These are phyloP conservation scores for Penicillium rolfsii DNA, from an alignment of 2,329 filamentous ascomycete genomes.

Conservation along the genomic window DNA sequence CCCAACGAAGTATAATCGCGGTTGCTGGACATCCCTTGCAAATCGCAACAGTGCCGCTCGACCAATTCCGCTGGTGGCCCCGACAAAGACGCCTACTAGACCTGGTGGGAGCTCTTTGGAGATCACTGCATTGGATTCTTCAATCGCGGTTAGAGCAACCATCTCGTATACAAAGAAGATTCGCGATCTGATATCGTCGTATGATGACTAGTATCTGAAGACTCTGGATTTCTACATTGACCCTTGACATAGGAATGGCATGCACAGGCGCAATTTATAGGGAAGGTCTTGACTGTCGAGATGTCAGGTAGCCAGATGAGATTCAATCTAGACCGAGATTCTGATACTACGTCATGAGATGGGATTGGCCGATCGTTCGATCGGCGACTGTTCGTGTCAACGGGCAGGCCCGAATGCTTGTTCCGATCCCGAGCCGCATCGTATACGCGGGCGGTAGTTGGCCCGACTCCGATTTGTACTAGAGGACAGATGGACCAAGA, in stretches of 20 bases:
- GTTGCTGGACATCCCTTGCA: slow-evolving; percentile 44
- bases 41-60: slow-evolving; percentile 54
- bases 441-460: background rate
- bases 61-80: slow-evolving; percentile 61
- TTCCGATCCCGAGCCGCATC: background rate
- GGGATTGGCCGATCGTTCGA: background rate
- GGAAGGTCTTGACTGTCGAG: background rate
- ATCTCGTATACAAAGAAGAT: background rate
- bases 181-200: background rate
- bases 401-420: background rate
- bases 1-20: slow-evolving; percentile 58
- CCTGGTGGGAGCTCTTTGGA: background rate
- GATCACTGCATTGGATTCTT: background rate
- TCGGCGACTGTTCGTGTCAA: background rate
- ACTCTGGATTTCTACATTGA: background rate
- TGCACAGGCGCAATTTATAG: too few species aligned
- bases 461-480: background rate
- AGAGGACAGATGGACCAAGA: too few species aligned
- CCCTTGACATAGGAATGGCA: background rate
- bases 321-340: background rate
- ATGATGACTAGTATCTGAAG: background rate
- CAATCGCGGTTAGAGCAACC: background rate
- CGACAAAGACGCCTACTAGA: slow-evolving; percentile 54
- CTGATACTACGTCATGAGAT: background rate
- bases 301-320: background rate